These are phyloP conservation scores for Sarocladium kiliense DNA, from an alignment of 2,329 filamentous ascomycete genomes.

Conservation along the genomic window DNA sequence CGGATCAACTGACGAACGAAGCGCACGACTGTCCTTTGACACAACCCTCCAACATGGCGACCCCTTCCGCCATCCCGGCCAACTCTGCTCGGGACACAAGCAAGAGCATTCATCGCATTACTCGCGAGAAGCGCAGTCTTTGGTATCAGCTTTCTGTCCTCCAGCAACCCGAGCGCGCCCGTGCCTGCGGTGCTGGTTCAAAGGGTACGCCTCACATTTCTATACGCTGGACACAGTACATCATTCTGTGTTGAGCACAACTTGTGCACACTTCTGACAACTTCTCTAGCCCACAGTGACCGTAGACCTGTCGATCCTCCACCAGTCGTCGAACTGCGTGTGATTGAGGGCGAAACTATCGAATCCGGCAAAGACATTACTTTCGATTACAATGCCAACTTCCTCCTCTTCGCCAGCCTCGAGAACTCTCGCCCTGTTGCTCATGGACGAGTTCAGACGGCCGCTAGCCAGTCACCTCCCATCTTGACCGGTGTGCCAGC, in stretches of 20 bases:
- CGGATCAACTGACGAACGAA: neutral
- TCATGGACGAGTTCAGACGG: conserved; percentile 66
- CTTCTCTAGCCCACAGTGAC: conserved; percentile 48
- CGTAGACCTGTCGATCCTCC: conserved; percentile 90
- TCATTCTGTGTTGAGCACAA: too few species aligned
- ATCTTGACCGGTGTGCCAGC: conserved; percentile 93
- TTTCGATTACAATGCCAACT: conserved; percentile 91
- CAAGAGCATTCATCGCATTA: conserved; percentile 47
- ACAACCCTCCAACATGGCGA: conserved; percentile 22
- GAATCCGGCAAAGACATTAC: conserved; percentile 67
- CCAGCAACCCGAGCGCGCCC: conserved; percentile 88
- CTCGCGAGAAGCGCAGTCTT: conserved; percentile 69
- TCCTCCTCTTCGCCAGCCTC: conserved; percentile 92
- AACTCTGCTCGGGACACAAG: conserved; percentile 27
- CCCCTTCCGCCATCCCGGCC: conserved; percentile 22
- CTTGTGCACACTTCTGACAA: neutral
- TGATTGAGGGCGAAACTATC: conserved; percentile 65
- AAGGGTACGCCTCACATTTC: conserved; percentile 68
- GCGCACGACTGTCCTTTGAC: neutral
- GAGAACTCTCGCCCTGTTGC: conserved; percentile 81
- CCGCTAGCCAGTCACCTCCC: conserved; percentile 65
- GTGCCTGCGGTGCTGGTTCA: conserved; percentile 90
- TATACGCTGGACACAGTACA: neutral
- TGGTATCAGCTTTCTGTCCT: conserved; percentile 81
- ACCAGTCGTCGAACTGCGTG: conserved; percentile 85